Percentiles rank a stretch among this genome's conserved stretches.
Conservation (phyloP, 148 eudicot species). For the Diospyros kaki region DNA sequence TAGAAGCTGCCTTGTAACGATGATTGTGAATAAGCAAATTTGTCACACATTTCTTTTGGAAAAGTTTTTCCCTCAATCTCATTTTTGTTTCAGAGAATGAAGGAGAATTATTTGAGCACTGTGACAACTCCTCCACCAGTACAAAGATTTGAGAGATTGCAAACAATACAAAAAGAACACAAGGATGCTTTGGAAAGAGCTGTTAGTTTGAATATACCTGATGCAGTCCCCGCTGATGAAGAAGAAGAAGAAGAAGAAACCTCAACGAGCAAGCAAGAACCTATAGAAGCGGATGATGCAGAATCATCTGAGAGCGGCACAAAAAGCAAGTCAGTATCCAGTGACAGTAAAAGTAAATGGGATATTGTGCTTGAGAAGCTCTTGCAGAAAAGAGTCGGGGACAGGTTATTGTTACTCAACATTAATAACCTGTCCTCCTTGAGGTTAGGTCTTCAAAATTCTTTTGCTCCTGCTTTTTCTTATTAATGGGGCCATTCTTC, state of each 20-base stretch:
- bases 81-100: conserved; percentile 43
- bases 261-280: conserved; percentile 10
- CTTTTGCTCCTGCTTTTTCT: not conserved
- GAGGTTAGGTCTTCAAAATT: not conserved
- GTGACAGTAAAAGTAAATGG: conserved; percentile 48
- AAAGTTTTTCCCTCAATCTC: too few relatives aligned
- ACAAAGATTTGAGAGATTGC: conserved; percentile 62
- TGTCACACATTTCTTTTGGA: too few relatives aligned
- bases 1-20: too few relatives aligned
- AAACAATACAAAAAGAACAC: too few relatives aligned
- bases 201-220: too few relatives aligned
- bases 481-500: too few relatives aligned
- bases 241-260: too few relatives aligned
- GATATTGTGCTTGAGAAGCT: conserved; percentile 57
- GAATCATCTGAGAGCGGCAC: conserved; percentile 11
- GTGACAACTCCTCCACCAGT: conserved; percentile 54
- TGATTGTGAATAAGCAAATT: too few relatives aligned
- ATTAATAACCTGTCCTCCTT: conserved; percentile 6
- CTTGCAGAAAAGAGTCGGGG: conserved; percentile 33
- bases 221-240: too few relatives aligned
- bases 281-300: not conserved
- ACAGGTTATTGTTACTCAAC: conserved; percentile 15
- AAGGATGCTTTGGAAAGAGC: too few relatives aligned
- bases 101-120: conserved; percentile 33
- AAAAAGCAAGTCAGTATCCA: conserved; percentile 13